Evolutionary conservation across 306 rosid species (phyloP).

Genomic region (Sesbania bispinosa): DNA sequence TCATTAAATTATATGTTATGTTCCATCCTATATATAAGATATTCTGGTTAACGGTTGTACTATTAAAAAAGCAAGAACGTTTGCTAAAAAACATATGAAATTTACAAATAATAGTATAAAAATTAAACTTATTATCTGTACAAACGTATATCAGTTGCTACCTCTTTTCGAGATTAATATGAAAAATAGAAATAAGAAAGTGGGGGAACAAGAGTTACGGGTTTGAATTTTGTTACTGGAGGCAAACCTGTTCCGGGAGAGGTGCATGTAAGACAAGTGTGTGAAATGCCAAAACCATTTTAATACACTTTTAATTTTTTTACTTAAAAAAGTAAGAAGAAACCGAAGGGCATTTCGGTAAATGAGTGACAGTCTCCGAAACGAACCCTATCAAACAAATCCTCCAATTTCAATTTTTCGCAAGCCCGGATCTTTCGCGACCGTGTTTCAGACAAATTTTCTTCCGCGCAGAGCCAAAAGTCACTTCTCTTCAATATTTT

Average conservation of each 20-base stretch:
- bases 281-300: conserved; percentile 19
- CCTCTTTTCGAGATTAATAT: background rate
- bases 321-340: background rate
- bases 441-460: conserved; percentile 75
- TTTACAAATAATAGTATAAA: too few species aligned
- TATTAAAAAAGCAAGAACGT: too few species aligned
- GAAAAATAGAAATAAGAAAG: background rate
- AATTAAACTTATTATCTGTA: too few species aligned
- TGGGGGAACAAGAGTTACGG: background rate
- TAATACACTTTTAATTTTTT: background rate
- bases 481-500: conserved; percentile 33
- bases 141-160: too few species aligned
- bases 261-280: conserved; percentile 95
- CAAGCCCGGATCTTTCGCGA: conserved; percentile 85
- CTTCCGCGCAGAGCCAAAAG: conserved; percentile 65
- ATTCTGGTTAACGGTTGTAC: too few species aligned
- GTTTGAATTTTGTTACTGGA: background rate
- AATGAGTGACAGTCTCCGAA: background rate
- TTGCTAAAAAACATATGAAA: too few species aligned
- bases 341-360: conserved; percentile 23
- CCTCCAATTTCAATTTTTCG: conserved; percentile 44
- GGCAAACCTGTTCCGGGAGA: conserved; percentile 25
- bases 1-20: too few species aligned
- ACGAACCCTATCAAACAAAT: conserved; percentile 44
- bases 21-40: too few species aligned